Percentiles rank a stretch among this genome's conserved stretches.
These are phyloP conservation scores for Exophiala spinifera DNA, from an alignment of 2,329 filamentous ascomycete species.

Conservation along the genomic window DNA sequence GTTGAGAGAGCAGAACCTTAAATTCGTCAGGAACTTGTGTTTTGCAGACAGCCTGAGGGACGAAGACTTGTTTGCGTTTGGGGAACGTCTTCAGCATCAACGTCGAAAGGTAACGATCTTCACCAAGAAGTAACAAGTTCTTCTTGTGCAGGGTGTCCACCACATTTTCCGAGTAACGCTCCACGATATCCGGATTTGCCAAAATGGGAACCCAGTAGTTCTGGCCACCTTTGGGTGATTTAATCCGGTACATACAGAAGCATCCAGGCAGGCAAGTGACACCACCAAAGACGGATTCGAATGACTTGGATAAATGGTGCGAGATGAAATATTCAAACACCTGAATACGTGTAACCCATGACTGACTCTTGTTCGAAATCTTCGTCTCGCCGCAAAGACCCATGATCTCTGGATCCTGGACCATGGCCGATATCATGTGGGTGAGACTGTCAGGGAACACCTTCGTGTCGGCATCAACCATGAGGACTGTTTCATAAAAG, in stretches of 20 bases:
- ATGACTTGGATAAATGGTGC: constrained; percentile 93
- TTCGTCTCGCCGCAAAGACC: constrained; percentile 98
- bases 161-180: constrained; percentile 98
- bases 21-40: constrained; percentile 94
- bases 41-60: constrained; percentile 98
- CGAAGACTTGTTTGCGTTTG: constrained; percentile 97
- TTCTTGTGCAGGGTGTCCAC: constrained; percentile 98
- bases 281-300: constrained; percentile 98
- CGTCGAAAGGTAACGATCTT: constrained; percentile 93
- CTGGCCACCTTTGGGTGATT: constrained; percentile 94
- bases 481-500: constrained; percentile 96
- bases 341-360: constrained; percentile 96
- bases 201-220: constrained; percentile 99
- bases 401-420: constrained; percentile 99
- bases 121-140: constrained; percentile 84
- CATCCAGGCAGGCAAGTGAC: constrained; percentile 97
- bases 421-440: constrained; percentile 99
- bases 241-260: constrained; percentile 99
- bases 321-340: constrained; percentile 98
- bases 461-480: constrained; percentile 99
- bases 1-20: constrained; percentile 86
- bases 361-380: constrained; percentile 95
- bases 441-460: constrained; percentile 98
- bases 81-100: constrained; percentile 98
- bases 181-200: constrained; percentile 95